phyloP scores from a whole-genome alignment of 2,329 filamentous ascomycete genomes.

The Pestalotiopsis sp. region DNA sequence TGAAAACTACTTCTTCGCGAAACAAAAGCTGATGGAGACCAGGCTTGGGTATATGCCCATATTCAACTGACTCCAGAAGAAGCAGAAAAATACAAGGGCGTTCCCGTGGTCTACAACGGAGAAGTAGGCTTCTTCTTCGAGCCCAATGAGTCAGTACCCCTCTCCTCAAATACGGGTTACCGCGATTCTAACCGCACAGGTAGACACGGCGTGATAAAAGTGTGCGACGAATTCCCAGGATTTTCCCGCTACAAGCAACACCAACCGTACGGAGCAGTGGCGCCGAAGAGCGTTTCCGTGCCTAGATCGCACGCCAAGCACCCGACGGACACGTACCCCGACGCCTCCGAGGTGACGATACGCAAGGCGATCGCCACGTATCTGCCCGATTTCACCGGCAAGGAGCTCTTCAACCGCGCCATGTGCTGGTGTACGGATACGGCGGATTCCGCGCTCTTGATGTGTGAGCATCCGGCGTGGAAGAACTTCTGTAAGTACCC shows the following conservation, averaged over 20 bases:
- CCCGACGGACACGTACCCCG: conserved; percentile 36
- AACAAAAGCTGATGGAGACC: too few species aligned
- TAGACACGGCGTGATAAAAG: conserved; percentile 34
- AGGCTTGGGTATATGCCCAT: conserved; percentile 47
- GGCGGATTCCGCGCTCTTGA: conserved; percentile 31
- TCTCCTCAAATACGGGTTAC: background rate
- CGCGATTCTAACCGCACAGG: background rate
- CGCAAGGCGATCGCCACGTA: conserved; percentile 29
- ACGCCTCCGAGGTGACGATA: conserved; percentile 31
- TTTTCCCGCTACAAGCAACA: conserved; percentile 36
- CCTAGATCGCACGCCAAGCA: conserved; percentile 37
- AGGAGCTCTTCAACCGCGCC: conserved; percentile 30
- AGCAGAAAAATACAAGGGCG: conserved; percentile 38
- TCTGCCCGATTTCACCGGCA: conserved; percentile 28
- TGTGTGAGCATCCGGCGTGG: conserved; percentile 38
- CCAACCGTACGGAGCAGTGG: conserved; percentile 32
- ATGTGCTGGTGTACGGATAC: conserved; percentile 37
- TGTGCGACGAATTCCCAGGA: conserved; percentile 40
- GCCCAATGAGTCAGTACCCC: conserved; percentile 34
- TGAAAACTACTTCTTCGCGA: too few species aligned
- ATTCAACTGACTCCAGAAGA: conserved; percentile 42
- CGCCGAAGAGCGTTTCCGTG: conserved; percentile 34
- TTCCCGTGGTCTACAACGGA: conserved; percentile 46
- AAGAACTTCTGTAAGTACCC: conserved; percentile 35
- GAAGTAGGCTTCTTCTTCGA: conserved; percentile 51